Evolutionary conservation across 345 rosid genomes (phyloP).

Genomic region (Populus simonii): DNA sequence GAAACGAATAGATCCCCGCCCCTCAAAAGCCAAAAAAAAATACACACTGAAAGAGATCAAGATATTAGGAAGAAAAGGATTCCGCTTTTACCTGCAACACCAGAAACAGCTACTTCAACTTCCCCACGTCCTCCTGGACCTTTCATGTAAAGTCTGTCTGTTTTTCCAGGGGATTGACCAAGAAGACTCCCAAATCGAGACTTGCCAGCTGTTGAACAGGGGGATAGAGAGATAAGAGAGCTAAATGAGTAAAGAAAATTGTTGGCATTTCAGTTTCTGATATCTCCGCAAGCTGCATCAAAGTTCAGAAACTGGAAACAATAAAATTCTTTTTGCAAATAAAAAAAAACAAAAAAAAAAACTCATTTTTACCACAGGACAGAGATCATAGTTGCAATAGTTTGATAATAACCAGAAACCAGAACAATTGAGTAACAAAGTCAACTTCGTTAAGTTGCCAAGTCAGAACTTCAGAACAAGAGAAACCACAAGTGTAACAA

Average conservation of each 20-base stretch:
- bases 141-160: constrained; percentile 85
- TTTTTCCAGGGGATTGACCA: constrained; percentile 68
- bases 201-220: constrained; percentile 54
- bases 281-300: background rate
- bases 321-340: background rate
- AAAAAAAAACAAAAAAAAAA: background rate
- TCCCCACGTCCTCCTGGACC: constrained; percentile 99
- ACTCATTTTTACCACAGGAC: background rate
- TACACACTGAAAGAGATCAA: no score
- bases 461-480: background rate
- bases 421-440: background rate
- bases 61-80: background rate
- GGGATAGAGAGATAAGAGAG: background rate
- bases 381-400: background rate
- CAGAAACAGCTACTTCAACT: constrained; percentile 97
- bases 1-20: background rate
- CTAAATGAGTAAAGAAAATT: background rate
- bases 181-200: constrained; percentile 79
- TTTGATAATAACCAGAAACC: background rate
- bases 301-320: background rate
- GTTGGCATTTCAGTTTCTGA: background rate
- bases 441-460: background rate
- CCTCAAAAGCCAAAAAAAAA: background rate
- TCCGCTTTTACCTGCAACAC: constrained; percentile 60
- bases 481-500: no score